Evolutionary conservation across 2,329 filamentous ascomycete genomes (phyloP).

Genomic region (Tolypocladium pustulatum): DNA sequence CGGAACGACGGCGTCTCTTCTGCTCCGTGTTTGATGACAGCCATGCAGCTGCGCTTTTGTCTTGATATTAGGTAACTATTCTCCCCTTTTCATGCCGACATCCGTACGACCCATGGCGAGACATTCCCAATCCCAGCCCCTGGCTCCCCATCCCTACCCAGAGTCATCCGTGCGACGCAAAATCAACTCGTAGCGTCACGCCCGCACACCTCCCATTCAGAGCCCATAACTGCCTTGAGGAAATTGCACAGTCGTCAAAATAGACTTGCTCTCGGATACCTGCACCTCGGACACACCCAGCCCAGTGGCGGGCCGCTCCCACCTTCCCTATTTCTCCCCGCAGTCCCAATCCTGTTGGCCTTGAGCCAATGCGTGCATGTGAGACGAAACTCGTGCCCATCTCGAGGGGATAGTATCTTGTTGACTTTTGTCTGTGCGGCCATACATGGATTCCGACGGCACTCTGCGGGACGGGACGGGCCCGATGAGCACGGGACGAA

Average conservation of each 20-base stretch:
- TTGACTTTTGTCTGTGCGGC: background rate
- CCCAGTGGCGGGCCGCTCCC: background rate
- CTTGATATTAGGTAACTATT: background rate
- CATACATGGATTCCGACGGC: background rate
- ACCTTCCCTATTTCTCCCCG: background rate
- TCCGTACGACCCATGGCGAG: background rate
- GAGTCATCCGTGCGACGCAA: background rate
- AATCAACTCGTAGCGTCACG: background rate
- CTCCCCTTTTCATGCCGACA: background rate
- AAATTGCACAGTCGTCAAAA: background rate
- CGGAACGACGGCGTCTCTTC: background rate
- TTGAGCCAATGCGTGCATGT: background rate
- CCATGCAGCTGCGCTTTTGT: background rate
- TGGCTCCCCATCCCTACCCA: background rate
- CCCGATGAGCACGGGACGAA: background rate
- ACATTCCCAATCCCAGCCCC: background rate
- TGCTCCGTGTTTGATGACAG: background rate
- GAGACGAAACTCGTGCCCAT: background rate
- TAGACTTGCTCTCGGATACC: slow-evolving; percentile 1
- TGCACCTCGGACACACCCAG: background rate
- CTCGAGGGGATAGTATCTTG: background rate
- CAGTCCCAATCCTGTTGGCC: background rate
- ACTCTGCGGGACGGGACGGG: background rate
- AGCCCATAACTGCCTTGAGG: background rate
- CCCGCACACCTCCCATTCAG: background rate